phyloP scores from a whole-genome alignment of 257 asterid species.

The Gentiana straminea region DNA sequence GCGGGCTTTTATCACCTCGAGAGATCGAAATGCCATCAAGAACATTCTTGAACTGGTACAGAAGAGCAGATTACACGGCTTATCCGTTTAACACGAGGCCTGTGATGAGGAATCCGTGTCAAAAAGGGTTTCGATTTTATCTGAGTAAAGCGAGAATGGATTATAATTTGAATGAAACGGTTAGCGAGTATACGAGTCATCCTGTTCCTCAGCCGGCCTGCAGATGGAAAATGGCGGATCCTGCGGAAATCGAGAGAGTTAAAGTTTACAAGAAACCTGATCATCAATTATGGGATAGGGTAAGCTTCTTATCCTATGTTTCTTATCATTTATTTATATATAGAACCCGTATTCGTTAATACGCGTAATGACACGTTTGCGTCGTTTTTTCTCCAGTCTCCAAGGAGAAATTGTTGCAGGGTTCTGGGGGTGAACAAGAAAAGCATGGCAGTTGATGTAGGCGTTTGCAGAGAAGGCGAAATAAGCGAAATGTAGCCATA shows the following conservation, averaged over 20 bases:
- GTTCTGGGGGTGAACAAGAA: slow-evolving; percentile 25
- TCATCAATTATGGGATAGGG: slow-evolving; percentile 67
- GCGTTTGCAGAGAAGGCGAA: slow-evolving; percentile 65
- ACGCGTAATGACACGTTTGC: too few relatives aligned
- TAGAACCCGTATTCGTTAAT: too few relatives aligned
- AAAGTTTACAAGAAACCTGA: slow-evolving; percentile 56
- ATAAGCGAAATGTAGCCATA: slow-evolving; percentile 21
- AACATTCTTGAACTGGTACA: slow-evolving; percentile 85
- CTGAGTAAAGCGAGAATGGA: slow-evolving; percentile 38
- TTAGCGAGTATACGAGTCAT: slow-evolving; percentile 38
- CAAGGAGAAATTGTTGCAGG: slow-evolving; percentile 76
- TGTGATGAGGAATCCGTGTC: slow-evolving; percentile 66
- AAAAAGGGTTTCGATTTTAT: slow-evolving; percentile 64
- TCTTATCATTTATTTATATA: background rate
- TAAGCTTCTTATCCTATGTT: slow-evolving; percentile 13
- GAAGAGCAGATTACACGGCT: slow-evolving; percentile 70
- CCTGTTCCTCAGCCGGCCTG: slow-evolving; percentile 42
- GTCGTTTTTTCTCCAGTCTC: slow-evolving; percentile 36
- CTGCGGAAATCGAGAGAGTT: slow-evolving; percentile 32
- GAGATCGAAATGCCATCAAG: slow-evolving; percentile 85
- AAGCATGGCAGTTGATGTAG: slow-evolving; percentile 45
- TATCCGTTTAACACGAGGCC: slow-evolving; percentile 87
- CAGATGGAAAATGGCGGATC: slow-evolving; percentile 59
- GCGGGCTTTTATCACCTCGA: slow-evolving; percentile 69
- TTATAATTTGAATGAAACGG: slow-evolving; percentile 23